Evolutionary conservation across 169 alveolate genomes (phyloP).

Genomic region (Babesia ovata): DNA sequence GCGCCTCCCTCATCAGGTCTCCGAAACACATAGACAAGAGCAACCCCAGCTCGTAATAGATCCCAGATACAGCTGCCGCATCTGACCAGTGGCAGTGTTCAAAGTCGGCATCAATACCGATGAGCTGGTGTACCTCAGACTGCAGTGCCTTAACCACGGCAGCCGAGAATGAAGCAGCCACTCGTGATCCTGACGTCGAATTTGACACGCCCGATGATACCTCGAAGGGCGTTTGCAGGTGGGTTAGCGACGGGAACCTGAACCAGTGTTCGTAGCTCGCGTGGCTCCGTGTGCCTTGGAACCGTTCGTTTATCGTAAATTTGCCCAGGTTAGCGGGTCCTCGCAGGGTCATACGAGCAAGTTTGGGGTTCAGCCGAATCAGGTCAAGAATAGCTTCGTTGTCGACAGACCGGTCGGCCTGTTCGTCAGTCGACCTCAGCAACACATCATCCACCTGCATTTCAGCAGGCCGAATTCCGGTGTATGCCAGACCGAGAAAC

Average conservation of each 20-base stretch:
- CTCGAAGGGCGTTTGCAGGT: constrained; percentile 41
- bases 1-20: constrained; percentile 62
- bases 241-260: constrained; percentile 22
- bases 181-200: not conserved
- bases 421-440: constrained; percentile 1
- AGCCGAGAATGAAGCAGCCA: not conserved
- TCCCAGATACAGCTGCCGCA: not conserved
- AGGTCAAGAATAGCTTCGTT: constrained; percentile 38
- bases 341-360: constrained; percentile 34
- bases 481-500: not conserved
- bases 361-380: constrained; percentile 63
- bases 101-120: constrained; percentile 51
- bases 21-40: constrained; percentile 33
- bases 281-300: constrained; percentile 23
- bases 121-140: constrained; percentile 42
- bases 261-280: constrained; percentile 31
- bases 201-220: constrained; percentile 4
- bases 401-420: not conserved
- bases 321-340: not conserved
- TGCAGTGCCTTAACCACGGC: constrained; percentile 22
- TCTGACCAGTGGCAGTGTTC: constrained; percentile 45
- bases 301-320: constrained; percentile 34
- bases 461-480: constrained; percentile 2
- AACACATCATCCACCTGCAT: constrained; percentile 13
- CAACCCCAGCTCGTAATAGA: constrained; percentile 55